Evolutionary conservation across 441 rosid species (phyloP), one percentile per base, ranked within the genome.

Genomic region (Pelargonium myrrhifolium): DNA sequence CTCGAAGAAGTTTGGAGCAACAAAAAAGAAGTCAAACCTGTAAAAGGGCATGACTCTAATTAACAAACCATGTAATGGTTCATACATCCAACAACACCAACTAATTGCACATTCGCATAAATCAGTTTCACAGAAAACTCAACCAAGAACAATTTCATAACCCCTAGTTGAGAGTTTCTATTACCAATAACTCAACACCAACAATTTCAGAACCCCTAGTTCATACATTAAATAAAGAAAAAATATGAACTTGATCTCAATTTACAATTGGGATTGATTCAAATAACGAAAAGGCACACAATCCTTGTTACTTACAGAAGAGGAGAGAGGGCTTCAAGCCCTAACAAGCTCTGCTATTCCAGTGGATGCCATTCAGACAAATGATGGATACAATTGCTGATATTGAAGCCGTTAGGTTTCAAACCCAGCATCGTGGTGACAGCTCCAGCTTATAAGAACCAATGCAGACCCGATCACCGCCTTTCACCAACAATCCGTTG

Each of bases 351-450:
- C 17, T 20, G 73, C 81, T 81, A 81, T 81, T 92, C 85, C 87
- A 92, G 64, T 49, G 95, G 98, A 80, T 92, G 96, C 96, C 98
- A 92, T 77, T 92, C 93, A 72, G 95, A 90, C 75, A 88, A 77
- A 79, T 87, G 96, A 78, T 77, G 77, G 79, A 75, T 74, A 80
- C 84, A 80, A 58, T 65, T 78, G 65, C 76, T 76, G 70, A 82
- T 65, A 68, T 75, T 75, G 70, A 71, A 79, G 65, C 81, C 73
- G 69, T 69, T 70, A 66, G 75, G 73, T 71, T 64, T 73, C 60
- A 67, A 79, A 67, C 78, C 65, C 79, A 75, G 73, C 98, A 90
- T 92, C 53, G 56, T 49, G 56, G 70, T 87, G 79, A 65, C 35
- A 77, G 56, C 77, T 80, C 83, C 84, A 85, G 79, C 72, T 82